These are phyloP conservation scores for Paramecium bursaria DNA, from an alignment of 73 alveolate genomes.

Conservation along the genomic window DNA sequence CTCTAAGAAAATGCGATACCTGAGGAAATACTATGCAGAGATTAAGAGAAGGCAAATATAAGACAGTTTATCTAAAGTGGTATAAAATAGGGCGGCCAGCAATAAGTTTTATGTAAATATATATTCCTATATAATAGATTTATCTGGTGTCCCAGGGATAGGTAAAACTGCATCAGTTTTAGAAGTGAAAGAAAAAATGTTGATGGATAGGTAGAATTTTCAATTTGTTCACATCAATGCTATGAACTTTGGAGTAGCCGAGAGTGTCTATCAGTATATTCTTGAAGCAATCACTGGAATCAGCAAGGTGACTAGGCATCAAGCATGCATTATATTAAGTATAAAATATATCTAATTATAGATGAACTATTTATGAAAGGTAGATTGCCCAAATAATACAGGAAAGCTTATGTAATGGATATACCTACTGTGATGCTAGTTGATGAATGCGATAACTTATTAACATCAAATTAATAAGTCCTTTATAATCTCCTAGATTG, in stretches of 20 bases:
- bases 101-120: slow-evolving; percentile 68
- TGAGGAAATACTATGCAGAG: slow-evolving; percentile 83
- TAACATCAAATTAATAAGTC: slow-evolving; percentile 84
- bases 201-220: slow-evolving; percentile 22
- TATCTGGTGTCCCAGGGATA: slow-evolving; percentile 81
- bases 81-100: slow-evolving; percentile 67
- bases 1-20: slow-evolving; percentile 71
- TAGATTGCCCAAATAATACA: slow-evolving; percentile 38
- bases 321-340: slow-evolving; percentile 62
- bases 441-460: slow-evolving; percentile 95
- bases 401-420: slow-evolving; percentile 29
- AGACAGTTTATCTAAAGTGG: slow-evolving; percentile 75
- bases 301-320: background rate
- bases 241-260: slow-evolving; percentile 70
- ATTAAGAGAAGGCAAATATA: slow-evolving; percentile 75
- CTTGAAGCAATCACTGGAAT: slow-evolving; percentile 74
- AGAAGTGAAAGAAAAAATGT: slow-evolving; percentile 53
- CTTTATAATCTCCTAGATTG: slow-evolving; percentile 94
- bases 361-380: slow-evolving; percentile 54
- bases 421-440: slow-evolving; percentile 75
- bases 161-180: slow-evolving; percentile 80
- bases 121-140: slow-evolving; percentile 43
- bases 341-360: background rate
- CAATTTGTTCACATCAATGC: slow-evolving; percentile 66
- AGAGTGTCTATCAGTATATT: slow-evolving; percentile 58